These are phyloP conservation scores for Parietaria judaica DNA, from an alignment of 306 rosid genomes.

Conservation along the genomic window DNA sequence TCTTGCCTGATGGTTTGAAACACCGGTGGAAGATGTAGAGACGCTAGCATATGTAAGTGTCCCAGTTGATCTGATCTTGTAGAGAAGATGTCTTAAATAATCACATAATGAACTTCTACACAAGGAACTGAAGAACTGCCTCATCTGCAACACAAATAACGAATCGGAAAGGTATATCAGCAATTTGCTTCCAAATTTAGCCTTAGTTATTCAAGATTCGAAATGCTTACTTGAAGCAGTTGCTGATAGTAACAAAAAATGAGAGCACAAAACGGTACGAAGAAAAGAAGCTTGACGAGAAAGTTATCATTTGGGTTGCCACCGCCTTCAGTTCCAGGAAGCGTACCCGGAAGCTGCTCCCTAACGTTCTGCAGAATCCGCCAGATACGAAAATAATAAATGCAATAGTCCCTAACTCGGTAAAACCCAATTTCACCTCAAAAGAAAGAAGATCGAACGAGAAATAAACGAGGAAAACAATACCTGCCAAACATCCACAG, in stretches of 20 bases:
- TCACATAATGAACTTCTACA: slow-evolving; percentile 64
- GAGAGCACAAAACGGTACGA: slow-evolving; percentile 63
- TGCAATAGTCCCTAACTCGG: slow-evolving; percentile 10
- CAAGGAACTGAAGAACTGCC: slow-evolving; percentile 37
- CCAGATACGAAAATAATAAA: slow-evolving; percentile 8
- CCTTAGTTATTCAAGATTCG: slow-evolving; percentile 7
- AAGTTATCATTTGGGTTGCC: slow-evolving; percentile 67
- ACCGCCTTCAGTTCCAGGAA: slow-evolving; percentile 89
- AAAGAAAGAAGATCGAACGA: not conserved
- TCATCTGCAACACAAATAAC: slow-evolving; percentile 43
- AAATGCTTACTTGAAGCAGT: slow-evolving; percentile 51
- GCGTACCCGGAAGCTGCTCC: slow-evolving; percentile 66
- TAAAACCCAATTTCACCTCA: not conserved
- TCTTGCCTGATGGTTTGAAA: slow-evolving; percentile 54
- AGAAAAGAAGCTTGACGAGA: slow-evolving; percentile 66
- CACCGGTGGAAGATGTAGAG: slow-evolving; percentile 38
- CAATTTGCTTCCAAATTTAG: not conserved
- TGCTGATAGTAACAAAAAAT: slow-evolving; percentile 52
- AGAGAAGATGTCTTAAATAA: slow-evolving; percentile 56
- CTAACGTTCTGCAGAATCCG: slow-evolving; percentile 62
- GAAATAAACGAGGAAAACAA: not conserved
- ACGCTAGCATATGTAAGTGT: slow-evolving; percentile 48
- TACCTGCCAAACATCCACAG: slow-evolving; percentile 99
- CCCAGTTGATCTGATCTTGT: slow-evolving; percentile 63
- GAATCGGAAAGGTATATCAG: slow-evolving; percentile 17